Evolutionary conservation across 805 yeast genomes (phyloP).

Genomic region (Peterozyma toletana): DNA sequence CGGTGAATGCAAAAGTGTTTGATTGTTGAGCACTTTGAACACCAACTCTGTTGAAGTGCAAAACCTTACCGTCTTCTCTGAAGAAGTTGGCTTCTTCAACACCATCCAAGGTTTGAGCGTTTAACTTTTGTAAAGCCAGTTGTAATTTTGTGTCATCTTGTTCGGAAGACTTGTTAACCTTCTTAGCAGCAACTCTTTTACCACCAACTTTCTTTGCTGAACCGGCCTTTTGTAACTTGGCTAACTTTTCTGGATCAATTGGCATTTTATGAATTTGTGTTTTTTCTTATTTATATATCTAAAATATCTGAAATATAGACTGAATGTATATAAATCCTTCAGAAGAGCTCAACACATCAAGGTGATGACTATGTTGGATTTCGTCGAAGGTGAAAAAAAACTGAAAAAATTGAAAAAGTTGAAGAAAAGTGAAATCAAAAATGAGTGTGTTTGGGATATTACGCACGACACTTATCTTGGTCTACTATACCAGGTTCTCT

Average conservation of each 20-base stretch:
- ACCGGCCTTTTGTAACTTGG: conserved; percentile 75
- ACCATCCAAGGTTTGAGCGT: conserved; percentile 81
- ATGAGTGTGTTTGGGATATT: too few species aligned
- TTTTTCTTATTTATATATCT: too few species aligned
- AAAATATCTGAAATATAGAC: too few species aligned
- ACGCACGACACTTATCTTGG: too few species aligned
- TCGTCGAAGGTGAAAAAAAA: too few species aligned
- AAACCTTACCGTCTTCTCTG: conserved; percentile 91
- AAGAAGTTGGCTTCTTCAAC: conserved; percentile 97
- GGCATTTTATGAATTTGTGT: conserved; percentile 43
- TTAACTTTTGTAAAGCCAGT: conserved; percentile 80
- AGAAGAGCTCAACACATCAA: too few species aligned
- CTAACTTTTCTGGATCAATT: conserved; percentile 89
- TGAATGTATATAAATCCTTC: too few species aligned
- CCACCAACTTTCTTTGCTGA: conserved; percentile 77
- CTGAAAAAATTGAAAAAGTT: too few species aligned
- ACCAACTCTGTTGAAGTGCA: conserved; percentile 95
- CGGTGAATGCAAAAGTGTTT: conserved; percentile 93
- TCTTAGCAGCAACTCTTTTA: conserved; percentile 90
- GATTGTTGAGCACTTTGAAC: conserved; percentile 87
- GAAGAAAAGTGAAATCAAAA: too few species aligned
- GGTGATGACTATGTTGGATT: too few species aligned
- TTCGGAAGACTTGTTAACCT: conserved; percentile 56
- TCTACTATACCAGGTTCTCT: too few species aligned
- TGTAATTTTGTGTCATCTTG: conserved; percentile 90